Conservation (phyloP, 2,329 filamentous ascomycete genomes). For the Pseudonectria foliicola region DNA sequence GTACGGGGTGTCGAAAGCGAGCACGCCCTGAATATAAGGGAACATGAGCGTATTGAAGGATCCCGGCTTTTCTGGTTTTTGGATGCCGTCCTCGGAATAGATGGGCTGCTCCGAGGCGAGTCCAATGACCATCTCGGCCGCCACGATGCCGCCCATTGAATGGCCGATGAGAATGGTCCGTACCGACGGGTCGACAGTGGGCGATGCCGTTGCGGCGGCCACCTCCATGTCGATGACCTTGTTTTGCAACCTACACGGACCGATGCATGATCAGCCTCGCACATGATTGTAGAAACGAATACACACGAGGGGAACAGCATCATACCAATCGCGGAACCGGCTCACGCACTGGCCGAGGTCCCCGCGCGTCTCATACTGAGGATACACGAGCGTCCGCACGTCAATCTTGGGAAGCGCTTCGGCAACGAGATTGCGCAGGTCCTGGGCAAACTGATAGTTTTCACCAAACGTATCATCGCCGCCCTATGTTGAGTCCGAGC, state of each 20-base stretch:
- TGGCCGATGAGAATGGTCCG: constrained; percentile 78
- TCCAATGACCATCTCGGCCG: constrained; percentile 76
- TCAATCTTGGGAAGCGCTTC: constrained; percentile 61
- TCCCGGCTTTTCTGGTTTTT: constrained; percentile 25
- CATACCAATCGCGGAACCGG: constrained; percentile 68
- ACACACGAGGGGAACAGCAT: constrained; percentile 4
- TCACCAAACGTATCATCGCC: constrained; percentile 70
- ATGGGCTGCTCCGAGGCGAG: constrained; percentile 54
- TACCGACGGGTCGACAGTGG: constrained; percentile 80
- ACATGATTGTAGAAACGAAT: no score
- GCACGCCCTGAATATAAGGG: constrained; percentile 80
- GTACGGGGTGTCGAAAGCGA: constrained; percentile 93
- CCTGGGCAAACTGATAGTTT: constrained; percentile 59
- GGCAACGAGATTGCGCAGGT: constrained; percentile 58
- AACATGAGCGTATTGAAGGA: constrained; percentile 70
- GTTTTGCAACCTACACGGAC: constrained; percentile 64
- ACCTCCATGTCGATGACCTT: constrained; percentile 95
- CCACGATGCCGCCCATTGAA: constrained; percentile 90
- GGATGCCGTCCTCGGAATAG: constrained; percentile 36
- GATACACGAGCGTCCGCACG: constrained; percentile 65
- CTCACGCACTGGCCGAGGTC: constrained; percentile 65
- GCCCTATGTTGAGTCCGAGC: no score
- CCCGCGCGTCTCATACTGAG: constrained; percentile 74
- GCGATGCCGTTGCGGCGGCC: constrained; percentile 67
- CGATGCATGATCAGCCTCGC: no score